A percentile compares a stretch with the other conserved stretches of the same genome.
Conservation (phyloP, 371 early-diverging fungal species). For the Batkoa obscura region DNA sequence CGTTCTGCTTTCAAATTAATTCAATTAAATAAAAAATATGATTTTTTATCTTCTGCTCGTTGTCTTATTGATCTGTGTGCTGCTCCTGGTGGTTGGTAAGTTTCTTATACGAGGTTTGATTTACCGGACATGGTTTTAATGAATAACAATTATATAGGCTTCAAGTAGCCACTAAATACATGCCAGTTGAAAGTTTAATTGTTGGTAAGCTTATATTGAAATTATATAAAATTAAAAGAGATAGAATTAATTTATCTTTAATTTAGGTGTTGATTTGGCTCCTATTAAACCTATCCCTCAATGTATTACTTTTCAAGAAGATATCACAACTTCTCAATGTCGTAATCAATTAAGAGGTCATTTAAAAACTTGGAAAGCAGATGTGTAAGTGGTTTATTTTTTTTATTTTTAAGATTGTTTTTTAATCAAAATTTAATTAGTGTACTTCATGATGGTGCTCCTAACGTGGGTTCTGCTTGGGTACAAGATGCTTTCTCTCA, state of each 20-base stretch:
- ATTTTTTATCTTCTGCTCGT: conserved; percentile 74
- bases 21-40: conserved; percentile 87
- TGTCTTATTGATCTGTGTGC: conserved; percentile 98
- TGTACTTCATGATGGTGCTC: conserved; percentile 99
- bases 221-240: background rate
- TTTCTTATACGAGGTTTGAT: background rate
- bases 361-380: conserved; percentile 96
- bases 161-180: conserved; percentile 92
- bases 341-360: conserved; percentile 61
- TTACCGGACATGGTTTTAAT: background rate
- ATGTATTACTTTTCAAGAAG: conserved; percentile 90
- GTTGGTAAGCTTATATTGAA: conserved; percentile 31
- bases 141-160: conserved; percentile 22
- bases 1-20: conserved; percentile 96
- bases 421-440: conserved; percentile 13
- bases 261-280: conserved; percentile 85
- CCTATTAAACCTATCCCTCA: conserved; percentile 96
- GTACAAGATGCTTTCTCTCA: conserved; percentile 97
- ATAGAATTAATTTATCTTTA: background rate
- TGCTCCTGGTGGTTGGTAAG: conserved; percentile 98
- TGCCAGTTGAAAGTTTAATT: conserved; percentile 83
- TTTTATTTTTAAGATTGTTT: background rate
- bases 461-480: conserved; percentile 98
- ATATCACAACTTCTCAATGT: conserved; percentile 95
- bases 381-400: conserved; percentile 48